These are phyloP conservation scores for Saururus chinensis DNA, from an alignment of 164 flowering plant species.

Conservation along the genomic window DNA sequence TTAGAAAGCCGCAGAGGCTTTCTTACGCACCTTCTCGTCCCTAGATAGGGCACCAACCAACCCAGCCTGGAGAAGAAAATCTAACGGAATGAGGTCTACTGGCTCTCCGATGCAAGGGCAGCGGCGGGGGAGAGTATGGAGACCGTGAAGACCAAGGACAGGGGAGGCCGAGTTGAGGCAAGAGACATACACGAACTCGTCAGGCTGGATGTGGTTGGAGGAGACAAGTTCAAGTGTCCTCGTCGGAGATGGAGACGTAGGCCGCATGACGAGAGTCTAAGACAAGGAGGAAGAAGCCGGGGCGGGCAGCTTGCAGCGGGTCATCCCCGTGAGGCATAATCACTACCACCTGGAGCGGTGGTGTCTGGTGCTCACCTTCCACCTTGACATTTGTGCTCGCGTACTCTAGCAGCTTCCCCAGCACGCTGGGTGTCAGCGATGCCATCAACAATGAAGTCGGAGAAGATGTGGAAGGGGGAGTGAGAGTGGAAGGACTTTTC, in stretches of 20 bases:
- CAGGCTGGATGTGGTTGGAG: conserved; percentile 47
- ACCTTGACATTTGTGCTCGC: conserved; percentile 34
- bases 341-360: conserved; percentile 44
- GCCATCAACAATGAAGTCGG: conserved; percentile 73
- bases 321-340: conserved; percentile 37
- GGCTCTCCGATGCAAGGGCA: too few relatives aligned
- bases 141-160: conserved; percentile 36
- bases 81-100: too few relatives aligned
- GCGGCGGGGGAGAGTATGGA: too few relatives aligned
- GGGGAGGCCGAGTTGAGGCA: conserved; percentile 36
- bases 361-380: conserved; percentile 41
- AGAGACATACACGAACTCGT: conserved; percentile 44
- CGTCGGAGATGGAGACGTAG: conserved; percentile 39
- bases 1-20: too few relatives aligned
- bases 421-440: conserved; percentile 42
- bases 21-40: too few relatives aligned
- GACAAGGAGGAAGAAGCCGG: too few relatives aligned
- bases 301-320: conserved; percentile 26
- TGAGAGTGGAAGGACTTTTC: conserved; percentile 9
- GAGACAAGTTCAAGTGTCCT: conserved; percentile 42
- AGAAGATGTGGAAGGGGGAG: conserved; percentile 24
- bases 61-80: too few relatives aligned
- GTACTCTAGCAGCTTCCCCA: conserved; percentile 39
- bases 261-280: too few relatives aligned
- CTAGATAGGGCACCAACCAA: too few relatives aligned